Conservation (phyloP, 306 rosid genomes). For the Prunus mira region DNA sequence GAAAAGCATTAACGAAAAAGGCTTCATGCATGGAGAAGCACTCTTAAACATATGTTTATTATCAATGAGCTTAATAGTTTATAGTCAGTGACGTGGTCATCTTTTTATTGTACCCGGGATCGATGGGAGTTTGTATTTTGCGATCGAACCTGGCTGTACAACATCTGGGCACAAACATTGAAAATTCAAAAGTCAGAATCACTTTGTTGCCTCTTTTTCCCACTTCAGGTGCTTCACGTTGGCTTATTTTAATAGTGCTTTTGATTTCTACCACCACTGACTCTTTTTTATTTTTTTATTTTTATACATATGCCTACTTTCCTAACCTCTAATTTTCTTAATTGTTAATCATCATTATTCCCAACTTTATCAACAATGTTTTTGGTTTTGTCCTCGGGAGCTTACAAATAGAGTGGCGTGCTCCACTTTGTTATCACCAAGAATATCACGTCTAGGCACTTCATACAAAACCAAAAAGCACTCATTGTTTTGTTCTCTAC, state of each 20-base stretch:
- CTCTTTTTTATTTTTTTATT: neutral
- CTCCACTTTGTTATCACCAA: constrained; percentile 47
- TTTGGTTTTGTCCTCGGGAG: constrained; percentile 29
- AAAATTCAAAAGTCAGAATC: constrained; percentile 20
- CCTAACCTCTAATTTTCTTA: neutral
- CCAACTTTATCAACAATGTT: neutral
- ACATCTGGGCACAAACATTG: constrained; percentile 1
- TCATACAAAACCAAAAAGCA: neutral
- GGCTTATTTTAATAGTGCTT: constrained; percentile 9
- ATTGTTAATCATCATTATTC: constrained; percentile 9
- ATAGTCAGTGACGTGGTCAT: neutral
- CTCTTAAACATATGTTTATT: neutral
- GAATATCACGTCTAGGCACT: constrained; percentile 8
- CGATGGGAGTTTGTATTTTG: neutral
- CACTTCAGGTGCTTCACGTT: constrained; percentile 44
- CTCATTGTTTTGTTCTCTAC: neutral
- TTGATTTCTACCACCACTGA: constrained; percentile 9
- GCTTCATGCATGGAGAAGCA: neutral
- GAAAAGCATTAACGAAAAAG: neutral
- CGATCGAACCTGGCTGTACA: constrained; percentile 2
- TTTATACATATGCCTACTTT: constrained; percentile 17
- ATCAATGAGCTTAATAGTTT: neutral
- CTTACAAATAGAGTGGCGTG: constrained; percentile 50
- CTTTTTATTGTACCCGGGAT: neutral
- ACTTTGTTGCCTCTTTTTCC: constrained; percentile 33